Base-by-base conservation (phyloP, 2,329 filamentous ascomycete genomes). In the Rutstroemia sp. region DNA sequence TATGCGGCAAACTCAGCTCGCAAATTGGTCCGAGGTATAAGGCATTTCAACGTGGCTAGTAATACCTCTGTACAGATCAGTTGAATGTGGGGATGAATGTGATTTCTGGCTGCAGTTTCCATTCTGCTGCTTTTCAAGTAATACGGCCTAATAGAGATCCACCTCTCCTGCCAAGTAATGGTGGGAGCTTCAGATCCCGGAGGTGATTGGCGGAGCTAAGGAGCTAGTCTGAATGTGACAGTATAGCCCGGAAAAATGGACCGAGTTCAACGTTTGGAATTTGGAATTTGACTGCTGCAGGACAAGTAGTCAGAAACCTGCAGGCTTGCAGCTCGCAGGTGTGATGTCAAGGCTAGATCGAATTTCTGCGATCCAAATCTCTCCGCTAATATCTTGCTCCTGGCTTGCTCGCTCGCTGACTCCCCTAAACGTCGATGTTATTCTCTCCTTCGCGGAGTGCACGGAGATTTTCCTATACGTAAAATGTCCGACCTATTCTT, bases 101-200 rank as follows among this genome's bases (percentile, higher is more conserved):
- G 21, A 25, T 38, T 27, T 38, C 27, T 9, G n/a, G 16, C 42
- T 7, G 5, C 17, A 25, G 27, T 19, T 12, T 5, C 19, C 21
- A 12, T 48, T 54, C 21, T 54, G 17, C 34, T 17, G 34, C 19
- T 45, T 7, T 21, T n/a, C 42, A 38, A 30, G 44, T 54, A 54
- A 54, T 54, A 54, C 51, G 44, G 51, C 51, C 5, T 41, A 41
- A 54, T n/a, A 41, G 27, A 17, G 27, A 42, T 48, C 51, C 51
- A 48, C 23, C 27, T 30, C 27, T 54, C 42, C 38, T 48, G 19
- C 39, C 37, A 38, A 21, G 19, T 19, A 19, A 19, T 19, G 14
- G n/a, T 41, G 3, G 38, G 16, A 41, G 38, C 2, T 16, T 41
- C 38, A n/a, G 7, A 6, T 41, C 3, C 10, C 39, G n/a, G 30